Conservation (phyloP, 2,329 filamentous ascomycete genomes). For the Coniochaeta sp. region DNA sequence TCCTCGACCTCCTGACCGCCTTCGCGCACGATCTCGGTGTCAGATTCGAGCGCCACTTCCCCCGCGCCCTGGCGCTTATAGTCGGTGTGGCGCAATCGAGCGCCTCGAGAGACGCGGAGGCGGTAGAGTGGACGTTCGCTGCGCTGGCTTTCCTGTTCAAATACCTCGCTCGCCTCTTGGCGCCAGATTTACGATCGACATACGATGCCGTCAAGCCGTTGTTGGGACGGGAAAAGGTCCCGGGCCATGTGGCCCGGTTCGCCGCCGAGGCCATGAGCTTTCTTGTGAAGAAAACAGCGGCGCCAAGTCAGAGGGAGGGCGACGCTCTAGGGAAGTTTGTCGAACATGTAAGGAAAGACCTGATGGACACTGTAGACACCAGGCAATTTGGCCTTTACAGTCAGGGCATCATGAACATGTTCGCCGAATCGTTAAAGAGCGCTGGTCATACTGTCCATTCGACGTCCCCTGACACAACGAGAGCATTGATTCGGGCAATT, state of each 20-base stretch:
- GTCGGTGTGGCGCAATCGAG: conserved; percentile 61
- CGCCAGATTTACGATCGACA: conserved; percentile 77
- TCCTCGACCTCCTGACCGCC: conserved; percentile 81
- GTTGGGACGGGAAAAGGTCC: conserved; percentile 74
- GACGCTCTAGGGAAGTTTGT: conserved; percentile 63
- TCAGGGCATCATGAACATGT: conserved; percentile 85
- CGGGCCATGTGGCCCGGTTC: conserved; percentile 82
- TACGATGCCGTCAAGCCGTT: conserved; percentile 78
- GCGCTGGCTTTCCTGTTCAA: conserved; percentile 96
- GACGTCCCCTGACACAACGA: conserved; percentile 45
- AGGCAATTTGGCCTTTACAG: conserved; percentile 63
- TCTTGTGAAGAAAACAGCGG: conserved; percentile 79
- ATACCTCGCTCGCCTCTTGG: conserved; percentile 81
- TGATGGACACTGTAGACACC: conserved; percentile 44
- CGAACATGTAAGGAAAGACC: conserved; percentile 62
- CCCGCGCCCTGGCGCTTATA: conserved; percentile 65
- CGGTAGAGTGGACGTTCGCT: conserved; percentile 97
- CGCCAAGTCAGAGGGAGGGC: conserved; percentile 65
- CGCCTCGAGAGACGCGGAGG: conserved; percentile 69
- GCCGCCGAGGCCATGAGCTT: conserved; percentile 94
- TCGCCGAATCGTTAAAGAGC: conserved; percentile 71
- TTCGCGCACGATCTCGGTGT: conserved; percentile 90
- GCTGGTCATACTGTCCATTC: conserved; percentile 54
- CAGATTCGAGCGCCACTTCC: conserved; percentile 84
- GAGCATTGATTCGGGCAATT: conserved; percentile 41